A percentile compares a stretch with the other conserved stretches of the same genome.
phyloP scores from a whole-genome alignment of 148 eudicot species.

The Rhododendron mucronatum region DNA sequence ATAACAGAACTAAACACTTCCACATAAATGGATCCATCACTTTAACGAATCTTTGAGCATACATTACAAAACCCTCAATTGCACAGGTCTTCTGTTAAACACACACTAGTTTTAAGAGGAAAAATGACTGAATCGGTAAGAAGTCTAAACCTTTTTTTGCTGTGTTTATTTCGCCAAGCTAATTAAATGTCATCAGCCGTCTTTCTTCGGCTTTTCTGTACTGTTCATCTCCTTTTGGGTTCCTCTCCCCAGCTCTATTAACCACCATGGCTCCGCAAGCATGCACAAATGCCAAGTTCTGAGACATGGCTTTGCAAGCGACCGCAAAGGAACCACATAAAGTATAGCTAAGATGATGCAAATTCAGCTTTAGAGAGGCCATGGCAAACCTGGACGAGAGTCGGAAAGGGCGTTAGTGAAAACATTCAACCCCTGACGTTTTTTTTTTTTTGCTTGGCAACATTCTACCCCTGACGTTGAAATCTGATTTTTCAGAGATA shows the following conservation, averaged over 20 bases:
- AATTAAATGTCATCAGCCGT: too few relatives aligned
- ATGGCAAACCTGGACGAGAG: background rate
- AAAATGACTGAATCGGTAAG: too few relatives aligned
- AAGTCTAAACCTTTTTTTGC: too few relatives aligned
- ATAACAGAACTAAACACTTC: background rate
- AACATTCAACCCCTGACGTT: background rate
- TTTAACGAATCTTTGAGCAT: background rate
- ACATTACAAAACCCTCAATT: too few relatives aligned
- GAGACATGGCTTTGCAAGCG: background rate
- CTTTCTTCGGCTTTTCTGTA: background rate
- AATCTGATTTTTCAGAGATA: background rate
- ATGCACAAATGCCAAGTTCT: background rate
- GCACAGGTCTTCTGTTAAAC: too few relatives aligned
- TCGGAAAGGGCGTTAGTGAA: background rate
- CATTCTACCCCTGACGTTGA: too few relatives aligned
- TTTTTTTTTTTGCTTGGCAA: too few relatives aligned
- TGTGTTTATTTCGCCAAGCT: too few relatives aligned
- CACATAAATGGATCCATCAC: background rate
- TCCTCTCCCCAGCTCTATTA: background rate
- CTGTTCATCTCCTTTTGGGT: background rate
- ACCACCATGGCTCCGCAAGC: background rate
- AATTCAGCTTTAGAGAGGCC: background rate
- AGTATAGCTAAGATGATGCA: background rate
- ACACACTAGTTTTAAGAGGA: too few relatives aligned
- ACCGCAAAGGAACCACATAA: background rate